Evolutionary conservation across 2,329 filamentous ascomycete genomes (phyloP), one percentile per base, ranked within the genome.

Genomic region (Tolypocladium ovalisporum): DNA sequence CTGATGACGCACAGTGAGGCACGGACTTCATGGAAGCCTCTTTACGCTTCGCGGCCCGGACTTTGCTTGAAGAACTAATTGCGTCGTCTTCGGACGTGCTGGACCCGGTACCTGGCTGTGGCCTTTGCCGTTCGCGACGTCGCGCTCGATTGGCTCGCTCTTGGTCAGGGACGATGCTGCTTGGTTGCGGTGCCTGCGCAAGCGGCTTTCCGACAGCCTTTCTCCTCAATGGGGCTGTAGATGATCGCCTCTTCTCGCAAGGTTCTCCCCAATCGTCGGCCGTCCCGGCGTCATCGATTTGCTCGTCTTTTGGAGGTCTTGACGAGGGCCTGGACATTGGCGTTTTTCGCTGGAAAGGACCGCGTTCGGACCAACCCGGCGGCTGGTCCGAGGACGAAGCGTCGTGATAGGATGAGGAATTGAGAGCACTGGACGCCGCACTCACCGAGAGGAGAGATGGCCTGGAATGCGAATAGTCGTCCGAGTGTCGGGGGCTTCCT

Each of bases 401-500:
- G 4, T 70, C 68, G 54, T 68, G 65, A 42, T 62, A 58, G 5
- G 65, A 64, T 8, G 64, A 64, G 12, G 74, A 70, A 47, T 69
- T 77, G 6, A 83, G 62, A 8, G 81, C 81, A 62, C 79, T 83
- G 7, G 80, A 81, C 19, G 81, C 81, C 47, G 81, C 81, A 54
- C 77, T 81, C 15, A 83, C 66, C 8, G 81, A 82, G 3, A 83
- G 70, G 1, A 76, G 68, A 2, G 80, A 79, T 13, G 78, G 71
- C 0, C 68, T 68, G 32, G 66, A 59, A 35, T 66, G 68, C 2
- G 66, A 62, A 51, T 70, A 73, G 24, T 80, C 78, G 15, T 73
- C 73, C 3, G 73, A 74, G 51, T 71, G 71, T 40, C 75, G 70
- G 27, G 62, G 52, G 12, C 68, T 64, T 47, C 64, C 64, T 37